Evolutionary conservation across 108 stramenopile genomes (phyloP).

Genomic region (Skeletonema tropicum): DNA sequence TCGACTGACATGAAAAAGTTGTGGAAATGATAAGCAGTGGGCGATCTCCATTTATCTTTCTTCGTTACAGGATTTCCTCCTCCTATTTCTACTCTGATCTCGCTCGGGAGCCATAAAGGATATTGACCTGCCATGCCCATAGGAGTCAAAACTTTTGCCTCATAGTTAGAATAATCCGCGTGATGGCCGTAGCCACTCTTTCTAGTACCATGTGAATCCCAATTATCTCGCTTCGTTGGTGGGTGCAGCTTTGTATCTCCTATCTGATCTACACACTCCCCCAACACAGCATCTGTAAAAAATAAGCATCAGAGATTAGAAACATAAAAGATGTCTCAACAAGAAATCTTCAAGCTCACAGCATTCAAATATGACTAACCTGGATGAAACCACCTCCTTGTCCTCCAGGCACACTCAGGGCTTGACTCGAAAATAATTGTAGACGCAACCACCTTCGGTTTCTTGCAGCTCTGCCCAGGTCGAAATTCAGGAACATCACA

Average conservation of each 20-base stretch:
- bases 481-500: constrained; percentile 57
- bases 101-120: constrained; percentile 37
- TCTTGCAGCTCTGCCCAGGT: constrained; percentile 18
- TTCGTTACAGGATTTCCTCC: neutral
- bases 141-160: neutral
- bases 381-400: constrained; percentile 53
- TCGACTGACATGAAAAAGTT: constrained; percentile 49
- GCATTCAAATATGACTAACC: neutral
- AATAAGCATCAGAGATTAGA: neutral
- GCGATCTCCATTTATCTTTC: constrained; percentile 21
- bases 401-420: constrained; percentile 46
- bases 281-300: constrained; percentile 34
- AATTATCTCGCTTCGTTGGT: constrained; percentile 16
- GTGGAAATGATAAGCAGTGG: constrained; percentile 64
- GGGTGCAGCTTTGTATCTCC: constrained; percentile 45
- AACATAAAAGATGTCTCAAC: neutral
- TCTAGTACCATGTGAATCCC: constrained; percentile 13
- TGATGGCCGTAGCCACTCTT: constrained; percentile 10
- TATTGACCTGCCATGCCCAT: neutral
- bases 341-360: no score
- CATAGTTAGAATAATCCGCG: constrained; percentile 12
- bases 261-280: constrained; percentile 56
- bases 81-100: constrained; percentile 23
- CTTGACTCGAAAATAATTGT: constrained; percentile 51
- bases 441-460: constrained; percentile 29